These are phyloP conservation scores for Prillingera fragicola DNA, from an alignment of 1,284 basidiomycete genomes.

Conservation along the genomic window DNA sequence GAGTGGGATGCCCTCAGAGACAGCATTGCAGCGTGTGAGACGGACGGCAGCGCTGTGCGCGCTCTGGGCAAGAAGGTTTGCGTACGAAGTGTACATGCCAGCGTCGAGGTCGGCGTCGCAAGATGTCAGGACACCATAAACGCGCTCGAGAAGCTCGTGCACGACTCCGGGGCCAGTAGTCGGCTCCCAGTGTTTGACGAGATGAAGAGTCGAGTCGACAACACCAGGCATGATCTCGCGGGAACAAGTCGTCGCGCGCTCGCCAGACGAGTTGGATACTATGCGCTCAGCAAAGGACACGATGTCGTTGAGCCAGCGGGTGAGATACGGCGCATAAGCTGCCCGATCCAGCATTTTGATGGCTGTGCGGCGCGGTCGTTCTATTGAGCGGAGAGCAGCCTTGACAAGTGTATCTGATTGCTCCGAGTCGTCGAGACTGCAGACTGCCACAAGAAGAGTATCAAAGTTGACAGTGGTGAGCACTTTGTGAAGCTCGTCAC, in stretches of 20 bases:
- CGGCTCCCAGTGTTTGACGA: constrained; percentile 7
- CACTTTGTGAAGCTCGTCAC: not conserved
- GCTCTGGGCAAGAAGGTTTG: constrained; percentile 4
- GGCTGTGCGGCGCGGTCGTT: constrained; percentile 22
- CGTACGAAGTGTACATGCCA: not conserved
- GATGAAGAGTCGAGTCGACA: constrained; percentile 9
- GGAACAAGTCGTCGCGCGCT: not conserved
- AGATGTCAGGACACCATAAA: not conserved
- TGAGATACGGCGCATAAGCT: not conserved
- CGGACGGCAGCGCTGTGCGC: constrained; percentile 23
- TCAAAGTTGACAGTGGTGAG: not conserved
- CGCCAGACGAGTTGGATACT: not conserved
- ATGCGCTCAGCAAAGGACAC: constrained; percentile 8
- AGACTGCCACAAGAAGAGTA: not conserved
- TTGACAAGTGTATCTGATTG: not conserved
- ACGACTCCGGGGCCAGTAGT: not conserved
- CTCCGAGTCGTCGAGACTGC: constrained; percentile 3
- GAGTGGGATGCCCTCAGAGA: constrained; percentile 28
- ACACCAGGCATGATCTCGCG: constrained; percentile 4
- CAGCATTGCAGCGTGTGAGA: constrained; percentile 31
- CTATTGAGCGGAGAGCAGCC: constrained; percentile 13
- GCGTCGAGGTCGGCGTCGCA: not conserved
- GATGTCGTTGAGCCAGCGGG: constrained; percentile 14
- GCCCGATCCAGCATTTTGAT: constrained; percentile 15
- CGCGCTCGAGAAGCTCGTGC: constrained; percentile 4